phyloP scores from a whole-genome alignment of 805 yeast species.

The Starmera quercuum region DNA sequence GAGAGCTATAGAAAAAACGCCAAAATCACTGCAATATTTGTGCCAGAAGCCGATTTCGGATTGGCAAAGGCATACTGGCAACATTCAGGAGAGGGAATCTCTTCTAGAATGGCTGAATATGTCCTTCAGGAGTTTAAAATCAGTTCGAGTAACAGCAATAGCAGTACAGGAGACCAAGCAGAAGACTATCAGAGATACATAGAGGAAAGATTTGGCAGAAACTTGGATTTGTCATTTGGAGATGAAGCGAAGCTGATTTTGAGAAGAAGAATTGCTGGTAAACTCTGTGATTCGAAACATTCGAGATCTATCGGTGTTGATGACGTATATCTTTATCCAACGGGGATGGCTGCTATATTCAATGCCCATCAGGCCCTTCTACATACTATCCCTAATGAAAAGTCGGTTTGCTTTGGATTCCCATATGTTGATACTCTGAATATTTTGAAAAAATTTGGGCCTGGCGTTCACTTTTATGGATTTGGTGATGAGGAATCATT shows the following conservation, averaged over 20 bases:
- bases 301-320: constrained; percentile 29
- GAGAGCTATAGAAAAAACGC: constrained; percentile 54
- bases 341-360: constrained; percentile 92
- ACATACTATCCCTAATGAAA: constrained; percentile 24
- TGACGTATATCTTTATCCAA: constrained; percentile 78
- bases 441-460: constrained; percentile 82
- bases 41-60: constrained; percentile 55
- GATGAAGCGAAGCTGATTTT: constrained; percentile 70
- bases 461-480: constrained; percentile 83
- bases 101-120: constrained; percentile 85
- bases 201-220: constrained; percentile 88
- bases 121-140: constrained; percentile 49
- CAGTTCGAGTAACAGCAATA: constrained; percentile 5
- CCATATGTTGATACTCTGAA: constrained; percentile 92
- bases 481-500: constrained; percentile 69
- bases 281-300: constrained; percentile 35
- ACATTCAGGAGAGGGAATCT: constrained; percentile 94
- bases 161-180: neutral
- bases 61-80: constrained; percentile 92
- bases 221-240: constrained; percentile 70
- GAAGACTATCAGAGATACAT: constrained; percentile 60
- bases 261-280: constrained; percentile 66
- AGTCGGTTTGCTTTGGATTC: constrained; percentile 91
- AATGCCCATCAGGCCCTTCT: constrained; percentile 61
- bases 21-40: constrained; percentile 62